A percentile compares a stretch with the other conserved stretches of the same genome.
Evolutionary conservation across 23 red algal genomes (phyloP).

Genomic region (Gracilaria domingensis): DNA sequence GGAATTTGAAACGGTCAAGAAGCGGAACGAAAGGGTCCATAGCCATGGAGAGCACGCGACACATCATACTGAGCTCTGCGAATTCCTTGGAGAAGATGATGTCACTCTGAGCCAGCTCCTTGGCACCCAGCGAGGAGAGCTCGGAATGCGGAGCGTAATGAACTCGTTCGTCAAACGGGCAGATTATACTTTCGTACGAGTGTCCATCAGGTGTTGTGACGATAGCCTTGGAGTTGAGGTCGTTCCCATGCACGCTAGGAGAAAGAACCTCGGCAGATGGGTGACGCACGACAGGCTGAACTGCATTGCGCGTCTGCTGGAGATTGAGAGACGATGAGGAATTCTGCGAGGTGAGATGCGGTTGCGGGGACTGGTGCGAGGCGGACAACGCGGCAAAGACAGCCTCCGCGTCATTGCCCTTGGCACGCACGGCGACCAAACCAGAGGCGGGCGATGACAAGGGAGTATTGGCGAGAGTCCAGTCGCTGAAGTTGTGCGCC

Average conservation of each 20-base stretch:
- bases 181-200: slow-evolving; percentile 44
- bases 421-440: slow-evolving; percentile 5
- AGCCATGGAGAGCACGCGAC: slow-evolving; percentile 85
- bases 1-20: slow-evolving; percentile 96
- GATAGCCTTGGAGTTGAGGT: slow-evolving; percentile 46
- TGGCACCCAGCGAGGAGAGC: slow-evolving; percentile 13
- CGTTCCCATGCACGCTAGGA: not conserved
- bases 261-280: slow-evolving; percentile 8
- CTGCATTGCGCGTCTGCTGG: not conserved
- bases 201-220: slow-evolving; percentile 40
- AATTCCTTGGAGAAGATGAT: slow-evolving; percentile 90
- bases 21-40: slow-evolving; percentile 83
- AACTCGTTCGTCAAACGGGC: slow-evolving; percentile 65
- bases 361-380: not conserved
- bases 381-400: slow-evolving; percentile 33
- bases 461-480: not conserved
- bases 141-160: slow-evolving; percentile 56
- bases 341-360: not conserved
- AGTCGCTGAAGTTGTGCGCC: not conserved
- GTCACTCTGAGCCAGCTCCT: slow-evolving; percentile 68
- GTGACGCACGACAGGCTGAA: not conserved
- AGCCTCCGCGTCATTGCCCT: slow-evolving; percentile 17
- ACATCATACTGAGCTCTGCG: slow-evolving; percentile 89
- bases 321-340: not conserved
- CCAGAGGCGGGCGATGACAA: not conserved